These are phyloP conservation scores for Cytospora paraplurivora DNA, from an alignment of 2,329 filamentous ascomycete species.

Conservation along the genomic window DNA sequence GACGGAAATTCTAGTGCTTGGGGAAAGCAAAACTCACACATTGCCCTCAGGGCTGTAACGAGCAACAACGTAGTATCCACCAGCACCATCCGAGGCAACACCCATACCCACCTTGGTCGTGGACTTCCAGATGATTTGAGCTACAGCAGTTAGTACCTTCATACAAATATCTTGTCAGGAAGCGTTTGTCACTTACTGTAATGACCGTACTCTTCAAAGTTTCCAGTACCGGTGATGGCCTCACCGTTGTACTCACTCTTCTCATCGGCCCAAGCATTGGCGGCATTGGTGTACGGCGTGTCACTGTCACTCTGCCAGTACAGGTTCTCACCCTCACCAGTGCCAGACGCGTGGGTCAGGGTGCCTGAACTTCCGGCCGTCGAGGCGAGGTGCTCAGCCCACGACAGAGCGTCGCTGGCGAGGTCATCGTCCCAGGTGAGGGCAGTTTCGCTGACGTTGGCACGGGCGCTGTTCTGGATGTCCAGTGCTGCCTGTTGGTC, in stretches of 20 bases:
- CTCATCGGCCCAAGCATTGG: constrained; percentile 30
- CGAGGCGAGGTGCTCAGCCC: constrained; percentile 29
- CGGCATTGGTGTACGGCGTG: constrained; percentile 23
- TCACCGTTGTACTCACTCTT: constrained; percentile 29
- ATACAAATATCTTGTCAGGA: background rate
- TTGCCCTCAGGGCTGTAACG: constrained; percentile 31
- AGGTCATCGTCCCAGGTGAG: constrained; percentile 29
- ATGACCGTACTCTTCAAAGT: constrained; percentile 30
- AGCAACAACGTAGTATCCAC: constrained; percentile 31
- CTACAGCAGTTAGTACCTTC: constrained; percentile 7
- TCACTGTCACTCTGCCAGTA: constrained; percentile 28
- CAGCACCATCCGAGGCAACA: constrained; percentile 25
- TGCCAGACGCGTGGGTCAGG: constrained; percentile 21
- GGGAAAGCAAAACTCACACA: constrained; percentile 18
- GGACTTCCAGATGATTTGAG: constrained; percentile 30
- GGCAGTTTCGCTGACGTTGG: constrained; percentile 21
- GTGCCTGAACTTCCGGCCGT: constrained; percentile 14
- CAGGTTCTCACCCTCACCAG: constrained; percentile 30
- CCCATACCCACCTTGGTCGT: constrained; percentile 31
- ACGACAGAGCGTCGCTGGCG: constrained; percentile 27
- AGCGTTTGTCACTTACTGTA: constrained; percentile 25
- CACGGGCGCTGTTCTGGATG: constrained; percentile 29
- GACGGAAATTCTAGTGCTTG: background rate
- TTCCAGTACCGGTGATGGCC: constrained; percentile 26
- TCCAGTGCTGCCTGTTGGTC: constrained; percentile 26